Base-by-base conservation (phyloP, 257 asterid genomes). In the Lycium ferocissimum region DNA sequence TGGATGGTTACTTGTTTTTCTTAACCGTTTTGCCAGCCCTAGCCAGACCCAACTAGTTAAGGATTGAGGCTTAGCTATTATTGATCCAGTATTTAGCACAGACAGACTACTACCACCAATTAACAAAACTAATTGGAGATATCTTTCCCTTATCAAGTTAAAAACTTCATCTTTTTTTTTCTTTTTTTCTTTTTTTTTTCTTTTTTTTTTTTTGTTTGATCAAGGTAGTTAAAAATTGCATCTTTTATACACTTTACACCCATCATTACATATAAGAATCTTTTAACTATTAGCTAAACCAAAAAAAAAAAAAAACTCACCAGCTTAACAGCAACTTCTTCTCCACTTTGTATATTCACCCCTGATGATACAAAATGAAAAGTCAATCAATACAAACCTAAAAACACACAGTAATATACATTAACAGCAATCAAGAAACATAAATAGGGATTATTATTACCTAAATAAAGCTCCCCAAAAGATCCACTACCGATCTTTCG, bases 401-500 rank as follows among this genome's bases (percentile, higher is more conserved):
- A 47, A 9, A 51, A 45, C 9, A 20, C n/a, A 81, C 2, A 71
- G 65, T 49, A 20, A 5, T 53, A 47, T 47, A 18, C n/a, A n/a
- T n/a, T n/a, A n/a, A n/a, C n/a, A n/a, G n/a, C n/a, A n/a, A n/a
- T n/a, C n/a, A 45, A 72, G 18, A 14, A 67, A 53, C 57, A 12
- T 56, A 86, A 62, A 66, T 80, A 1, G 17, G 62, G 78, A 83
- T 63, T 26, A 26, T 26, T 26, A 26, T 80, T 93, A 92, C 98
- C 98, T 88, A 94, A 86, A 88, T 91, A 94, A 69, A 94, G 97
- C 89, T 94, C 98, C 85, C 98, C 98, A 85, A 94, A 94, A 66
- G 98, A 94, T 93, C 98, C 97, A 75, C 93, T 92, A 13, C 98
- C 98, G 87, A 94, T 94, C 93, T 94, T 94, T 87, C 95, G 92